Base-by-base conservation (phyloP, 164 flowering plant genomes). In the Stephania yunnanensis region DNA sequence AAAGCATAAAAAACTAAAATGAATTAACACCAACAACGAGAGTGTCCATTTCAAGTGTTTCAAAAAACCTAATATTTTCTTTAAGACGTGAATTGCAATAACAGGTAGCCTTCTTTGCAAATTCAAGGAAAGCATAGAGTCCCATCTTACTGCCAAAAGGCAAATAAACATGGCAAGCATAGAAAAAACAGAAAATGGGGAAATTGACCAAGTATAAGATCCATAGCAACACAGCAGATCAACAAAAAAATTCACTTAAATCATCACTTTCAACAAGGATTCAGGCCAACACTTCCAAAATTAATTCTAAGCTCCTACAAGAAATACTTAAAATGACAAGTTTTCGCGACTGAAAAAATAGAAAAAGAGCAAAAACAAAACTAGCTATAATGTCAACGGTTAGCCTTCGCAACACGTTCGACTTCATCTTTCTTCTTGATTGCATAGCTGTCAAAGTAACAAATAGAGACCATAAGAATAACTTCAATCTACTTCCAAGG, bases 351-450 rank as follows among this genome's bases (percentile, higher is more conserved):
- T 11, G 55, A 10, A 50, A 50, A 50, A 50, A 48, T 8, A 48
- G 6, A 12, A 48, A 48, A 48, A 7, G 13, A 48, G 13, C 10
- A 50, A 50, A 9, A 9, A 50, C 15, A 11, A 50, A 50, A 50
- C 9, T 11, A 11, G 15, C 11, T 11, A 50, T 10, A 8, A 7
- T 50, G 15, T 9, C 64, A 58, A 19, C 75, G 69, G 69, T 73
- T 73, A 7, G 75, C 75, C 69, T 73, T 73, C 20, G 75, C 75
- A 20, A 73, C 75, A 44, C 75, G 68, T 22, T 73, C 75, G 19
- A 73, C 63, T 15, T 50, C 55, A 50, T 50, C 55, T 17, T 50
- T 50, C 55, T 50, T 50, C 15, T 50, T 50, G 55, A 50, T 50
- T 50, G 64, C 64, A 15, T 58, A 58, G 64, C 64, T 58, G 64